Evolutionary conservation across 305 asterid species (phyloP).

Genomic region (Solanum hybrid): DNA sequence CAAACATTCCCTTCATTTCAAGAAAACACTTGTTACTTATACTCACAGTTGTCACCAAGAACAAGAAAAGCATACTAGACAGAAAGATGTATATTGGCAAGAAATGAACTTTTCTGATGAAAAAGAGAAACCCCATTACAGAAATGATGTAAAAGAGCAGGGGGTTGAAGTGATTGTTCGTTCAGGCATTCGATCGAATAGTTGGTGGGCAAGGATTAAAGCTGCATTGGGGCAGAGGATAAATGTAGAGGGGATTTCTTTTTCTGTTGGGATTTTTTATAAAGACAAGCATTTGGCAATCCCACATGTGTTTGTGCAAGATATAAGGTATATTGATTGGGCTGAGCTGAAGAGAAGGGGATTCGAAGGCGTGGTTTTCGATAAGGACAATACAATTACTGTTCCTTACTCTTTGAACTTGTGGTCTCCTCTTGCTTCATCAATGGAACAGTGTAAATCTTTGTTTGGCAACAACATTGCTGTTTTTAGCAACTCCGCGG

Average conservation of each 20-base stretch:
- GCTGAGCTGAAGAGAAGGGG: slow-evolving; percentile 62
- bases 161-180: slow-evolving; percentile 9
- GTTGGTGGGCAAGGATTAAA: slow-evolving; percentile 68
- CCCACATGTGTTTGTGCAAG: slow-evolving; percentile 66
- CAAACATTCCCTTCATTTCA: not conserved
- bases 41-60: slow-evolving; percentile 53
- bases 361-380: slow-evolving; percentile 83
- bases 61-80: slow-evolving; percentile 31
- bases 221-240: slow-evolving; percentile 90
- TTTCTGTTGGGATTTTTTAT: slow-evolving; percentile 46
- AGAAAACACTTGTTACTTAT: slow-evolving; percentile 9
- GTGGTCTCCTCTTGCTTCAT: slow-evolving; percentile 72
- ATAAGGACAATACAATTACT: slow-evolving; percentile 86
- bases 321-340: slow-evolving; percentile 76
- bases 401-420: slow-evolving; percentile 80
- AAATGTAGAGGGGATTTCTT: slow-evolving; percentile 65
- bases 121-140: slow-evolving; percentile 20
- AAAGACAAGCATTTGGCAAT: slow-evolving; percentile 56
- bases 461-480: slow-evolving; percentile 69
- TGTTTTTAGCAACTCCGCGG: slow-evolving; percentile 84
- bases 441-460: slow-evolving; percentile 63
- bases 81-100: slow-evolving; percentile 17
- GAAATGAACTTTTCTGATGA: slow-evolving; percentile 29
- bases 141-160: slow-evolving; percentile 11
- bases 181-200: slow-evolving; percentile 40